Evolutionary conservation across 345 rosid genomes (phyloP).

Genomic region (Turnera subulata): DNA sequence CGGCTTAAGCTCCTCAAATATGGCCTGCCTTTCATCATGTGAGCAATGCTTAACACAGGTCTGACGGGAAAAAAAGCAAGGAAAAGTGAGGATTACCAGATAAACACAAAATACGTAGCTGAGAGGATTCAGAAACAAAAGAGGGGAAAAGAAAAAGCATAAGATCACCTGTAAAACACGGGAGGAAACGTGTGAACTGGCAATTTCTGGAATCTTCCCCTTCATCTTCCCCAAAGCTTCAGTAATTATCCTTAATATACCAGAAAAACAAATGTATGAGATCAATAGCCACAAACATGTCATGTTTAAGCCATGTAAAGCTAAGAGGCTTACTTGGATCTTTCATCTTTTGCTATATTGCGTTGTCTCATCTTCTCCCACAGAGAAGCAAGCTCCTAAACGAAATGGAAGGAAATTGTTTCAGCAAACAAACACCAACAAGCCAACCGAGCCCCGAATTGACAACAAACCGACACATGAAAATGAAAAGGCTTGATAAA

Average conservation of each 20-base stretch:
- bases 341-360: conserved; percentile 72
- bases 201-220: conserved; percentile 88
- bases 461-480: too few relatives aligned
- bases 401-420: not conserved
- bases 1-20: conserved; percentile 72
- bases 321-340: conserved; percentile 56
- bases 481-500: too few relatives aligned
- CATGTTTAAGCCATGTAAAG: not conserved
- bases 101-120: not conserved
- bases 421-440: not conserved
- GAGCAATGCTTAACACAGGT: conserved; percentile 79
- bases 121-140: not conserved
- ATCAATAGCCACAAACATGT: not conserved
- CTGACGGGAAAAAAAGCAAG: conserved; percentile 33
- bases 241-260: conserved; percentile 47
- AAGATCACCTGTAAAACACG: conserved; percentile 82
- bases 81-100: conserved; percentile 1
- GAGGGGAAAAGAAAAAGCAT: not conserved
- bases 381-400: conserved; percentile 78
- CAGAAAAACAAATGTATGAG: not conserved
- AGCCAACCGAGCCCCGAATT: too few relatives aligned
- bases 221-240: conserved; percentile 82
- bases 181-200: conserved; percentile 77
- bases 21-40: conserved; percentile 63
- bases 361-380: conserved; percentile 98